Percentiles rank a stretch among this genome's conserved stretches.
These are phyloP conservation scores for Peronospora belbahrii DNA, from an alignment of 352 stramenopile genomes.

Conservation along the genomic window DNA sequence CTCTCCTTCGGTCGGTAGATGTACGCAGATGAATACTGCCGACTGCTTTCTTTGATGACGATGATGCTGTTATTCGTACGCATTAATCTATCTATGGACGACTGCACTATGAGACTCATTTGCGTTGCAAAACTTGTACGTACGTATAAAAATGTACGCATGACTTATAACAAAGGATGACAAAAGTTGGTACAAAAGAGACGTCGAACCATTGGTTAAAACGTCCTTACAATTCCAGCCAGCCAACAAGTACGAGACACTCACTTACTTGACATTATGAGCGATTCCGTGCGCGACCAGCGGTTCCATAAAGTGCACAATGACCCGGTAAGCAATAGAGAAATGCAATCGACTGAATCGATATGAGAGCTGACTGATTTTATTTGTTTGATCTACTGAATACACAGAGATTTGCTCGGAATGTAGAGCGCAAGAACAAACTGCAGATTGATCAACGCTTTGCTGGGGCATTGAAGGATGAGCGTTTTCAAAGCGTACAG, in stretches of 20 bases:
- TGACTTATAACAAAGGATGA: too few species aligned
- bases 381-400: neutral
- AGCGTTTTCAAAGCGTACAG: constrained; percentile 73
- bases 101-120: too few species aligned
- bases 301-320: constrained; percentile 85
- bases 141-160: too few species aligned
- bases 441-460: constrained; percentile 79
- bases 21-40: constrained; percentile 30
- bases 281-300: constrained; percentile 50
- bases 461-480: constrained; percentile 57
- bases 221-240: constrained; percentile 1
- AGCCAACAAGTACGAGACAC: neutral
- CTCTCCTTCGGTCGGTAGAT: constrained; percentile 32
- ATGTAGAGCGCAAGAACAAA: constrained; percentile 77
- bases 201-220: constrained; percentile 8
- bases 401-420: constrained; percentile 58
- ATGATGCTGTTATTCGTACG: too few species aligned
- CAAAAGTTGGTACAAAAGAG: neutral
- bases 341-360: neutral
- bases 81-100: too few species aligned
- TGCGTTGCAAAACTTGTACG: too few species aligned
- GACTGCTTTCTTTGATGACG: too few species aligned
- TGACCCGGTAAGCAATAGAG: constrained; percentile 40
- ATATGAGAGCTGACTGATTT: too few species aligned
- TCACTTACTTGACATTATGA: constrained; percentile 19